These are phyloP conservation scores for Cladophialophora chaetospira DNA, from an alignment of 2,329 filamentous ascomycete species.

Conservation along the genomic window DNA sequence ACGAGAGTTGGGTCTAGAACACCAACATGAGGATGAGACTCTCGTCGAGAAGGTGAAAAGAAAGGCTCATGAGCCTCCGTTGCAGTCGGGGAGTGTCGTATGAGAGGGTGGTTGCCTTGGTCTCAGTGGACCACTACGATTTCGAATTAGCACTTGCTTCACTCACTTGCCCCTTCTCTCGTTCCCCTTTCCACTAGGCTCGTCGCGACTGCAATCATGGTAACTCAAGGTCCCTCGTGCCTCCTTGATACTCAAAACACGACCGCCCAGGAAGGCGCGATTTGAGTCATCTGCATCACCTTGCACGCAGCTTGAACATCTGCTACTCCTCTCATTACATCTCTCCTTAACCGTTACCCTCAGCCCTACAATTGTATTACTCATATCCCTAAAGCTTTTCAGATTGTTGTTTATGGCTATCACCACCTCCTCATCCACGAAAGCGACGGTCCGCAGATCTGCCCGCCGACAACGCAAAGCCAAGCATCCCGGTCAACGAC, in stretches of 20 bases:
- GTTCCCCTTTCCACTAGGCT: no score
- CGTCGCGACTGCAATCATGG: no score
- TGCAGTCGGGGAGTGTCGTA: conserved; percentile 22
- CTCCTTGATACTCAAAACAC: background rate
- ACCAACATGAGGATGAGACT: conserved; percentile 21
- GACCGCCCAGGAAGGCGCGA: background rate
- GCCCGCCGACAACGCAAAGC: conserved; percentile 1
- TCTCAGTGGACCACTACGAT: no score
- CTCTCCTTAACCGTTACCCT: background rate
- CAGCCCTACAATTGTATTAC: no score
- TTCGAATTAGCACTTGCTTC: no score
- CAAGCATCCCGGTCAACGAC: background rate
- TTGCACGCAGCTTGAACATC: background rate
- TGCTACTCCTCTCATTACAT: background rate
- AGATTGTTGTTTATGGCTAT: conserved; percentile 1
- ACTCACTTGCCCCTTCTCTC: no score
- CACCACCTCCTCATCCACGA: background rate
- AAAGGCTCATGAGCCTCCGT: conserved; percentile 23
- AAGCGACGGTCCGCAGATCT: background rate
- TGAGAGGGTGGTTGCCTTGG: background rate
- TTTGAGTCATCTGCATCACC: background rate
- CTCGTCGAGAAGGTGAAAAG: conserved; percentile 29
- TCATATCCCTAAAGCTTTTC: conserved; percentile 1
- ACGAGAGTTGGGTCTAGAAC: conserved; percentile 34
- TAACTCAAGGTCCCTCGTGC: no score